These are phyloP conservation scores for Hordeum marinum DNA, from an alignment of 176 grass and related monocot species.

Conservation along the genomic window DNA sequence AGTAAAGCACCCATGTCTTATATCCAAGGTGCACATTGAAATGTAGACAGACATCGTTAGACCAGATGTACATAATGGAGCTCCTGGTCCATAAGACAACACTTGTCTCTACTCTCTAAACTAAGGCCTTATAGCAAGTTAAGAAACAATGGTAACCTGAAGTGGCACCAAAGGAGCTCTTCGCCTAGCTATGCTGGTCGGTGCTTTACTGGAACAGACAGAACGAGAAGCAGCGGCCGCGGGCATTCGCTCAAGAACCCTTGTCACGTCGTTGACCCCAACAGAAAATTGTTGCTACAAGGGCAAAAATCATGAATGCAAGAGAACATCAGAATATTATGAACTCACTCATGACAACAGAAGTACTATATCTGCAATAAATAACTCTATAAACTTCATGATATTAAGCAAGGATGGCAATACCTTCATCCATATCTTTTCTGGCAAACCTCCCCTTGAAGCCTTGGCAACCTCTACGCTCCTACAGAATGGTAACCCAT, in stretches of 20 bases:
- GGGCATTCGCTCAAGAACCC: conserved; percentile 88
- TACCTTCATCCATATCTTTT: conserved; percentile 99
- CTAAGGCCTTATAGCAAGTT: not conserved
- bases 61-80: not conserved
- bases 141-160: conserved; percentile 51
- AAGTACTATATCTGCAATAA: not conserved
- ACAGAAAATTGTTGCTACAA: conserved; percentile 83
- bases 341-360: conserved; percentile 1
- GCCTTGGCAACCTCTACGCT: conserved; percentile 64
- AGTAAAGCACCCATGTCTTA: not conserved
- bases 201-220: conserved; percentile 21
- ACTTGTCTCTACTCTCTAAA: not conserved
- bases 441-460: conserved; percentile 57
- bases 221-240: not conserved
- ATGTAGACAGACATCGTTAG: too few relatives aligned
- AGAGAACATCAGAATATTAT: not conserved
- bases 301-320: not conserved
- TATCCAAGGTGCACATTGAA: too few relatives aligned
- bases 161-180: conserved; percentile 59
- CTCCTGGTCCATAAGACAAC: not conserved
- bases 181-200: not conserved
- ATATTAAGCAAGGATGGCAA: not conserved
- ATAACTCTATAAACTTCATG: not conserved
- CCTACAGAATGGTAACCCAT: conserved; percentile 28
- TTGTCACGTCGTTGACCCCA: conserved; percentile 86